Conservation (phyloP, 208 protist genomes). For the Crithidia mellificae region DNA sequence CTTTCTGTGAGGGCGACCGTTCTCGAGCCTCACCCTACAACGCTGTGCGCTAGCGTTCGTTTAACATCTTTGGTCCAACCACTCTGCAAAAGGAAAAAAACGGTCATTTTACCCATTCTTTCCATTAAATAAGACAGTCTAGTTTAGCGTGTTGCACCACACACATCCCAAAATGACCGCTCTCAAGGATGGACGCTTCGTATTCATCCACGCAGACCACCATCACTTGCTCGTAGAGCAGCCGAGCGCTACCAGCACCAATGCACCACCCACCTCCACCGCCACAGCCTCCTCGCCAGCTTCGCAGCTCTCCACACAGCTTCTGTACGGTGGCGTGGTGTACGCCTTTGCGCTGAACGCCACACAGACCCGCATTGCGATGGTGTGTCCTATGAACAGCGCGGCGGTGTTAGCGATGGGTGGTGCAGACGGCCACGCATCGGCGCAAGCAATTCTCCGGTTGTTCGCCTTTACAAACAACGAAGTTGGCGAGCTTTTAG, state of each 20-base stretch:
- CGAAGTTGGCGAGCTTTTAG: slow-evolving; percentile 53
- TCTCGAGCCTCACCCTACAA: no score
- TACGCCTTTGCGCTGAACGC: slow-evolving; percentile 37
- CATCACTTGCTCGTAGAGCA: slow-evolving; percentile 12
- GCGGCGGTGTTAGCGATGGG: slow-evolving; percentile 12
- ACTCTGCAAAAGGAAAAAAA: no score
- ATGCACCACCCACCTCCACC: neutral
- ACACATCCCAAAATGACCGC: slow-evolving; percentile 24
- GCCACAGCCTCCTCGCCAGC: neutral
- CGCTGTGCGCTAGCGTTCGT: no score
- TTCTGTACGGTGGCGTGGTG: slow-evolving; percentile 47
- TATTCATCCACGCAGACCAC: slow-evolving; percentile 26
- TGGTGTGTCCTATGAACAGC: slow-evolving; percentile 26
- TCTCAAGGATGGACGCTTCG: slow-evolving; percentile 31
- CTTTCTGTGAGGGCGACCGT: no score
- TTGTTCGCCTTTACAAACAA: slow-evolving; percentile 30
- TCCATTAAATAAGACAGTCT: no score
- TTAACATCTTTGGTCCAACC: no score
- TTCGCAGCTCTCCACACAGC: slow-evolving; percentile 3
- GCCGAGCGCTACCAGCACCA: neutral
- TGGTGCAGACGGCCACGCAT: neutral
- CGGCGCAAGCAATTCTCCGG: slow-evolving; percentile 19
- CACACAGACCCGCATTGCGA: slow-evolving; percentile 28
- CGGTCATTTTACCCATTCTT: no score
- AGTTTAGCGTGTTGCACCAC: no score